Conservation (phyloP, 768 basidiomycete genomes). For the Termitomyces sp. region DNA sequence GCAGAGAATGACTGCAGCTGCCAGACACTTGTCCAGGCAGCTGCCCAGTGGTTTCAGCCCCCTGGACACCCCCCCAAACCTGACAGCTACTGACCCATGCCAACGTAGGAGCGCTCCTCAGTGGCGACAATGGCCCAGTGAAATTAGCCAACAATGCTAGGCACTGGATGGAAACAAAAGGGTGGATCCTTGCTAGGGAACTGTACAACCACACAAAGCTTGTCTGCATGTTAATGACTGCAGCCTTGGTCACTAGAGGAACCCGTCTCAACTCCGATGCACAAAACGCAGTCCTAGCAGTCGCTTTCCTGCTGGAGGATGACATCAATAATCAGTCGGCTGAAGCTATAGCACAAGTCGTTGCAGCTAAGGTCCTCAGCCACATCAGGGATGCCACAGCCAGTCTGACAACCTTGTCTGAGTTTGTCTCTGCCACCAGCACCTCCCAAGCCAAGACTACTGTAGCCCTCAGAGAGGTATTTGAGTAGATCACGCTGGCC, state of each 20-base stretch:
- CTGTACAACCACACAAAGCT: not conserved
- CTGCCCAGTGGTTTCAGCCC: not conserved
- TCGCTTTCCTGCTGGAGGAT: not conserved
- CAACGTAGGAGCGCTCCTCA: not conserved
- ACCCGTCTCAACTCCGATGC: not conserved
- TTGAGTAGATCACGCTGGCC: not conserved
- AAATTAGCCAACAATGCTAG: not conserved
- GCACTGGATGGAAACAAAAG: not conserved
- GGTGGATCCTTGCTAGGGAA: not conserved
- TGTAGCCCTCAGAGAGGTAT: not conserved
- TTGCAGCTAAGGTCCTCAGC: not conserved
- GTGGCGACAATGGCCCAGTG: not conserved
- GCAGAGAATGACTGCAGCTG: not conserved
- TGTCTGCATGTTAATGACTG: too few species aligned
- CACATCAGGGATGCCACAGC: not conserved
- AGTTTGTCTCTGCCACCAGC: not conserved
- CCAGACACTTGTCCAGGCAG: not conserved
- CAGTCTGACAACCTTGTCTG: not conserved
- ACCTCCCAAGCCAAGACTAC: not conserved
- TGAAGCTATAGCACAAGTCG: not conserved
- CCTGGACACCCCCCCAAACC: not conserved
- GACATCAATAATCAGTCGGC: not conserved
- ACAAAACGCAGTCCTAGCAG: not conserved
- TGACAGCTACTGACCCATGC: not conserved
- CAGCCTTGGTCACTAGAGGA: not conserved